Evolutionary conservation across 306 rosid genomes (phyloP), one percentile per base, ranked within the genome.

Genomic region (Hippophae rhamnoides): DNA sequence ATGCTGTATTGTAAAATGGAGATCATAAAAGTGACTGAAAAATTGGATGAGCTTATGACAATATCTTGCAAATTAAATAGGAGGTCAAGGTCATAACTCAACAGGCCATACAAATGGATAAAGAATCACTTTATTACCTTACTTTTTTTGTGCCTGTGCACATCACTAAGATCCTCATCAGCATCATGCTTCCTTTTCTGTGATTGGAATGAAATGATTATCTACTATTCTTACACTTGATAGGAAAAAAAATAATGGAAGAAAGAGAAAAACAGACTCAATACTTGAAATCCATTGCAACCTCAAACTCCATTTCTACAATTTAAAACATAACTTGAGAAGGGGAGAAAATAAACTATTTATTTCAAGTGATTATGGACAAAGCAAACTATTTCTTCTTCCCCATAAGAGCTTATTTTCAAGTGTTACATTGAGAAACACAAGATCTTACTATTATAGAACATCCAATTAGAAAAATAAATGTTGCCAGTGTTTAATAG

Each of bases 121-220:
- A 60, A 69, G 62, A 66, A 23, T 7, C 46, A 2, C 57, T 63
- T 41, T 68, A 80, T 92, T 88, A 92, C 99, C 99, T 93, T 93
- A 72, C 94, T 93, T 81, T 86, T 93, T 80, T 88, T 93, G 87
- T 88, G 97, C 63, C 88, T 86, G 86, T 93, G 94, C 69, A 84
- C 75, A 68, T 93, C 94, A 64, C 75, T 82, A 62, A 77, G 68
- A 62, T 88, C 96, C 68, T 88, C 97, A 65, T 93, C 99, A 53
- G 97, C 99, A 57, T 85, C 97, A 51, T 93, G 99, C 92, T 88
- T 88, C 84, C 99, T 78, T 79, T 92, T 92, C 99, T 92, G 93
- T 81, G 60, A 13, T 69, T 25, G 77, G 27, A 31, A 31, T 31
- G 38, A 31, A 71, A 31, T 25, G 26, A 64, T 47, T 25, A 12